Base-by-base conservation (phyloP, 192 early-diverging fungal genomes). In the Entrophospora sp. region DNA sequence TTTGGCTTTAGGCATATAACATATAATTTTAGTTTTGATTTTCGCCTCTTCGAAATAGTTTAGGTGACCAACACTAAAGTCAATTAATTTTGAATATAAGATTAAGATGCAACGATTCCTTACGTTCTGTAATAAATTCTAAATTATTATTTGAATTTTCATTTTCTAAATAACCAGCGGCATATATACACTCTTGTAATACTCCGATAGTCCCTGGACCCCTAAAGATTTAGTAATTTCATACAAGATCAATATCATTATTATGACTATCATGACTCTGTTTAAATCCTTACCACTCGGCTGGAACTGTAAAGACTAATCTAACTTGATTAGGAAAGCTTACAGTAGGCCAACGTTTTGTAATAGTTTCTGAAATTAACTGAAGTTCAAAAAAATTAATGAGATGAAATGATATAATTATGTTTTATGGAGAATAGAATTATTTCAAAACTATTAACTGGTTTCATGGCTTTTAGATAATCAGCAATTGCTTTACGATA, bases 51-150 rank as follows among this genome's bases (percentile, higher is more conserved):
- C n/a, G n/a, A n/a, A n/a, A n/a, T n/a, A n/a, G n/a, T n/a, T n/a
- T n/a, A n/a, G n/a, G n/a, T n/a, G n/a, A n/a, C n/a, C n/a, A n/a
- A n/a, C n/a, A n/a, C n/a, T n/a, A n/a, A n/a, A n/a, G n/a, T n/a
- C n/a, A n/a, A 30, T 16, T 1, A 14, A 24, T 14, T 52, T 25
- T 14, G 14, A 52, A 14, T 5, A 3, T 32, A 32, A 24, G 24
- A 16, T 31, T 27, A 30, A 28, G 14, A 28, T 16, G 9, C 12
- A 27, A 20, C n/a, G n/a, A 13, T 52, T 52, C 35, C 32, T 4
- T 38, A 59, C 57, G 57, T 59, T 59, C 57, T 0, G 57, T 59
- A 1, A 20, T 59, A 59, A 59, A 59, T 36, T 59, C 57, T 59
- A 59, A 16, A 42, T 59, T 59, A 9, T 38, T 40, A 4, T 30